phyloP scores from a whole-genome alignment of 768 basidiomycete species.

The Cyclocybe aegerita region DNA sequence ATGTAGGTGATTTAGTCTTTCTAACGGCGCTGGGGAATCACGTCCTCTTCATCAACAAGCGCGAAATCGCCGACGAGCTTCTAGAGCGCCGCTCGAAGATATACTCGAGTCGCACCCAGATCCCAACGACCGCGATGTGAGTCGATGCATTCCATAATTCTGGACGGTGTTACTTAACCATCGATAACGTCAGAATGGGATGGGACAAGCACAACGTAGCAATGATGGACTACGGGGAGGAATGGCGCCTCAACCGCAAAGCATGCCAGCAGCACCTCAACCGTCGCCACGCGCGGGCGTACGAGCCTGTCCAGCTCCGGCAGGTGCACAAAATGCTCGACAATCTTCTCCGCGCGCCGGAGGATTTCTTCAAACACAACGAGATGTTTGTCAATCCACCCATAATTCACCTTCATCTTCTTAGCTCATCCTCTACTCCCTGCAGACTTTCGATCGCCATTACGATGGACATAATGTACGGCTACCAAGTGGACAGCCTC shows the following conservation, averaged over 20 bases:
- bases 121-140: conserved; percentile 10
- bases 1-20: no score
- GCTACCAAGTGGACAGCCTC: conserved; percentile 6
- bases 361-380: conserved; percentile 3
- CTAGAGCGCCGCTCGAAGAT: conserved; percentile 45
- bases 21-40: conserved; percentile 2
- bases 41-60: conserved; percentile 23
- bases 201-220: conserved; percentile 36
- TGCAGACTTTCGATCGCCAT: conserved; percentile 10
- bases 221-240: conserved; percentile 31
- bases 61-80: conserved; percentile 13
- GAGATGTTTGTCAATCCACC: background rate
- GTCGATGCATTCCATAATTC: background rate
- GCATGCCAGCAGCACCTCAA: conserved; percentile 35
- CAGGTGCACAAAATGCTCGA: conserved; percentile 28
- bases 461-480: conserved; percentile 9
- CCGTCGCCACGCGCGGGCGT: conserved; percentile 22
- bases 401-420: background rate
- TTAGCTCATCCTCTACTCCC: background rate
- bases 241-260: conserved; percentile 37
- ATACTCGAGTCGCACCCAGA: conserved; percentile 44
- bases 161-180: background rate
- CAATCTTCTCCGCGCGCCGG: conserved; percentile 17
- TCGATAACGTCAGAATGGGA: conserved; percentile 23
- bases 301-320: conserved; percentile 26